Evolutionary conservation across 257 asterid species (phyloP).

Genomic region (Lycium barbarum): DNA sequence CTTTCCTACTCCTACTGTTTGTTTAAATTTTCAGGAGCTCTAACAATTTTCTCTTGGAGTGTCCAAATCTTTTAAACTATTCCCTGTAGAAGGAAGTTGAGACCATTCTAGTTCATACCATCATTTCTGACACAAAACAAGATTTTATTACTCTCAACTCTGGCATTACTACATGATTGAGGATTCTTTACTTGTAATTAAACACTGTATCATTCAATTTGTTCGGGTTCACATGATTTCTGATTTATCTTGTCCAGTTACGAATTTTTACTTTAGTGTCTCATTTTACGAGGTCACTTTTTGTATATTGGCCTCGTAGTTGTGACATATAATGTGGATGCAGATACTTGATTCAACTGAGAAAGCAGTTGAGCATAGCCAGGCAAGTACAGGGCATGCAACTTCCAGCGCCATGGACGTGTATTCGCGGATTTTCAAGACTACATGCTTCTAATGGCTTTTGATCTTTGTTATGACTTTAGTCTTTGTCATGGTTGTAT

Average conservation of each 20-base stretch:
- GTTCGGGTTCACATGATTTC: conserved; percentile 1
- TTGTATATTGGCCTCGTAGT: background rate
- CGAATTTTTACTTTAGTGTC: background rate
- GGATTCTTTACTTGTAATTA: background rate
- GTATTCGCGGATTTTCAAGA: conserved; percentile 71
- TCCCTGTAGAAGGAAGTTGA: background rate
- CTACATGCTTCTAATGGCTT: conserved; percentile 83
- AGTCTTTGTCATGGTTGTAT: conserved; percentile 79
- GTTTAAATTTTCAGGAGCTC: background rate
- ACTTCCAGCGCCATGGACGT: conserved; percentile 69
- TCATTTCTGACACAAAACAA: background rate
- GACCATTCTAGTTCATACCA: background rate
- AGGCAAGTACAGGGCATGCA: conserved; percentile 87
- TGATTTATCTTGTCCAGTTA: background rate
- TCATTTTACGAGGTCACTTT: background rate
- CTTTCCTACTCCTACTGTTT: too few species aligned
- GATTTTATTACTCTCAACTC: background rate
- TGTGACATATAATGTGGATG: conserved; percentile 19
- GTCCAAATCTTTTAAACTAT: background rate
- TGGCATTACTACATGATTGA: background rate
- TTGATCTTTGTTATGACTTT: conserved; percentile 69
- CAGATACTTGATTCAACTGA: conserved; percentile 92
- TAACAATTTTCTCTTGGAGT: background rate
- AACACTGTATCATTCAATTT: background rate
- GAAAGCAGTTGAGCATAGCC: conserved; percentile 85